Percentiles rank a stretch among this genome's conserved stretches.
Conservation (phyloP, 2,329 filamentous ascomycete species). For the Aspergillus terreus region DNA sequence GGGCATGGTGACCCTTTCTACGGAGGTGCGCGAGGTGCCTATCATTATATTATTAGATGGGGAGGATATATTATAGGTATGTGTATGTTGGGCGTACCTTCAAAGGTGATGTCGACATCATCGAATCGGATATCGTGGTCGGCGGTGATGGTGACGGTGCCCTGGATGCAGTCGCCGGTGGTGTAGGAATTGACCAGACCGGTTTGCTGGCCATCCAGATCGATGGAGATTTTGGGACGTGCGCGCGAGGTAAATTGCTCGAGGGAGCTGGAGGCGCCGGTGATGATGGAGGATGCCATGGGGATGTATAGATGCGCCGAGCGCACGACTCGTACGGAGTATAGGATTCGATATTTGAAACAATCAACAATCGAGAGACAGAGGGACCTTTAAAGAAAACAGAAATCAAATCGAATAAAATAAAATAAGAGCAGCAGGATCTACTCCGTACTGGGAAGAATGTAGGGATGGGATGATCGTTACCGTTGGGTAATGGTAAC, state of each 20-base stretch:
- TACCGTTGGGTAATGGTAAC: constrained; percentile 17
- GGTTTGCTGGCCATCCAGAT: constrained; percentile 26
- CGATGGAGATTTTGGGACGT: constrained; percentile 29
- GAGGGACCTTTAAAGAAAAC: not conserved
- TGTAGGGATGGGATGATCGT: constrained; percentile 15
- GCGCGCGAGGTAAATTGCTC: constrained; percentile 25
- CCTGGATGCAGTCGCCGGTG: constrained; percentile 56
- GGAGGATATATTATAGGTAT: too few relatives aligned
- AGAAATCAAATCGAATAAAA: not conserved
- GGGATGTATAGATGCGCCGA: constrained; percentile 3
- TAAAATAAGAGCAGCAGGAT: too few relatives aligned
- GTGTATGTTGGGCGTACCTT: constrained; percentile 39
- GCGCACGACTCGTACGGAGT: not conserved
- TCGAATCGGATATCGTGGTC: constrained; percentile 55
- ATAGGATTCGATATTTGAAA: not conserved
- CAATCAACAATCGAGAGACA: too few relatives aligned
- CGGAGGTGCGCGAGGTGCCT: constrained; percentile 51
- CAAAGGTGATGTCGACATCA: constrained; percentile 55
- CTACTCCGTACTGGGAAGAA: constrained; percentile 2
- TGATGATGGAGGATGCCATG: constrained; percentile 24
- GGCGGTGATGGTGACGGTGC: constrained; percentile 49
- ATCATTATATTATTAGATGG: not conserved
- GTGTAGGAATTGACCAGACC: constrained; percentile 49
- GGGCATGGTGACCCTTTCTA: constrained; percentile 54
- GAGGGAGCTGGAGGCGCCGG: constrained; percentile 22